Evolutionary conservation across 1,284 basidiomycete species (phyloP).

Genomic region (Cutaneotrichosporon sp.): DNA sequence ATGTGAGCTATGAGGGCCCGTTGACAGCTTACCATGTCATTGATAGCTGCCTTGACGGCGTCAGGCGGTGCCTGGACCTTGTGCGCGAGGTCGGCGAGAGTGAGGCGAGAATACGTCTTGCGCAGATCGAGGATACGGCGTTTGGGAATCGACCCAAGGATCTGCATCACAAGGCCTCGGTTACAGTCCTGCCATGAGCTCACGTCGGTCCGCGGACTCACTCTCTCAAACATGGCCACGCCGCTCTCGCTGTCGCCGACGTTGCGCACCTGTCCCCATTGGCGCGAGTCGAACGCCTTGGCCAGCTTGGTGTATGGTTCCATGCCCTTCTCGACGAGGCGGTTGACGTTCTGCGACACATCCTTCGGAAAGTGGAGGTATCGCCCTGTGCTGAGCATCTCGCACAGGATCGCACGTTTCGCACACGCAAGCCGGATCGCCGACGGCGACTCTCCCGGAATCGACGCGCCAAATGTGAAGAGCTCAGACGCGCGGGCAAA

Average conservation of each 20-base stretch:
- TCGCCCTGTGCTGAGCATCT: slow-evolving; percentile 33
- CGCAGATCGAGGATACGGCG: slow-evolving; percentile 31
- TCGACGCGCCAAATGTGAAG: slow-evolving; percentile 29
- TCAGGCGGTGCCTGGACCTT: slow-evolving; percentile 18
- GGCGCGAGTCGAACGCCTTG: slow-evolving; percentile 29
- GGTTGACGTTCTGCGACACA: slow-evolving; percentile 21
- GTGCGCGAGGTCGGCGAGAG: slow-evolving; percentile 23
- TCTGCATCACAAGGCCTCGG: slow-evolving; percentile 28
- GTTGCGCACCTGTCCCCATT: slow-evolving; percentile 28
- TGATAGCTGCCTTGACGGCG: slow-evolving; percentile 13
- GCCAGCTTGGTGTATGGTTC: slow-evolving; percentile 32
- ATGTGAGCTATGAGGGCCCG: neutral
- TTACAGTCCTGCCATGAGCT: slow-evolving; percentile 34
- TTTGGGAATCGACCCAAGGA: slow-evolving; percentile 30
- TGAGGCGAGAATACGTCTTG: slow-evolving; percentile 33
- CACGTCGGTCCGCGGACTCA: neutral
- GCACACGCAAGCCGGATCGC: slow-evolving; percentile 39
- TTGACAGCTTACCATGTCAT: slow-evolving; percentile 29
- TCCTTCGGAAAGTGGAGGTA: slow-evolving; percentile 30
- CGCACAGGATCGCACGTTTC: slow-evolving; percentile 43
- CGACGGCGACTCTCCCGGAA: slow-evolving; percentile 31
- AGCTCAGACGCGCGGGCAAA: slow-evolving; percentile 28
- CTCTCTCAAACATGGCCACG: slow-evolving; percentile 1
- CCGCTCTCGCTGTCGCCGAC: neutral
- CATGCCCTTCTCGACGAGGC: slow-evolving; percentile 30